phyloP scores from a whole-genome alignment of 164 flowering plant species.

The Magnolia kwangsiensis region DNA sequence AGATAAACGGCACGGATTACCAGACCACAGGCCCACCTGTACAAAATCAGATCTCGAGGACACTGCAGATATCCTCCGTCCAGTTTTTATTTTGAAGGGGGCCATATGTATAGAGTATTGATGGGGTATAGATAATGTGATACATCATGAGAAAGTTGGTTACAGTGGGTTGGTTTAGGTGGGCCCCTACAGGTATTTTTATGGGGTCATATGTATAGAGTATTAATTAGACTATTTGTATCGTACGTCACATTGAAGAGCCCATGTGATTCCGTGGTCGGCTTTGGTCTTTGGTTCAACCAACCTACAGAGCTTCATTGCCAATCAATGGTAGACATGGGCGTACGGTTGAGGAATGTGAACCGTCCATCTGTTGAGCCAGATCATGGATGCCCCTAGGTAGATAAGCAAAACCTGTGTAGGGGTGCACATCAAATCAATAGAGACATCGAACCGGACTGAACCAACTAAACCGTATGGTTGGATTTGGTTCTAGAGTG shows the following conservation, averaged over 20 bases:
- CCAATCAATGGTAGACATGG: neutral
- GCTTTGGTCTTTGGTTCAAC: neutral
- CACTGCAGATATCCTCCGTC: neutral
- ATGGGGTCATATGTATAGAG: too few relatives aligned
- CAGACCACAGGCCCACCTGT: neutral
- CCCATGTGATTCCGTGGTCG: neutral
- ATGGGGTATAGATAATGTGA: neutral
- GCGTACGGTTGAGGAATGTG: neutral
- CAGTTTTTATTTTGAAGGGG: neutral
- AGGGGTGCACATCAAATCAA: too few relatives aligned
- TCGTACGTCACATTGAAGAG: neutral
- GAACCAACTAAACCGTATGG: too few relatives aligned
- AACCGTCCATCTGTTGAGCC: too few relatives aligned
- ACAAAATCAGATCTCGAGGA: neutral
- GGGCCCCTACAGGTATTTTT: too few relatives aligned
- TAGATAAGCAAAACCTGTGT: too few relatives aligned
- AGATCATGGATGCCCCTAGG: too few relatives aligned
- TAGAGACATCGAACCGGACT: too few relatives aligned
- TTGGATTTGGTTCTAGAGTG: too few relatives aligned
- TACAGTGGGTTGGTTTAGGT: neutral
- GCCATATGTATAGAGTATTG: neutral
- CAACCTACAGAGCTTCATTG: neutral
- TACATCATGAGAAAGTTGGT: constrained; percentile 4
- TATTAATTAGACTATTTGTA: neutral
- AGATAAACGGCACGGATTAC: neutral